A percentile compares a stretch with the other conserved stretches of the same genome.
Evolutionary conservation across 345 rosid species (phyloP).

Genomic region (Citrus cavaleriei): DNA sequence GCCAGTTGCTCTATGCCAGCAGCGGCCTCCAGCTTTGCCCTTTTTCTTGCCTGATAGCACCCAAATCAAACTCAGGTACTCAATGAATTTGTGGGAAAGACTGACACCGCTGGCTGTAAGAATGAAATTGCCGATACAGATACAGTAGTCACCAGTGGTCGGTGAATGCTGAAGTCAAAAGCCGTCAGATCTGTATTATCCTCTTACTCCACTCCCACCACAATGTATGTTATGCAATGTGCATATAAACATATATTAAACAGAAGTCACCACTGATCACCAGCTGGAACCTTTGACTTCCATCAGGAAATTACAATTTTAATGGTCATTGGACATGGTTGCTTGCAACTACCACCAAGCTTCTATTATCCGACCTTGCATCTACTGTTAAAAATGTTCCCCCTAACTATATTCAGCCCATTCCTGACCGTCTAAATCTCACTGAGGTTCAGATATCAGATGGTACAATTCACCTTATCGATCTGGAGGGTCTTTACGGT

Average conservation of each 20-base stretch:
- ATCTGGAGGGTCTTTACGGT: slow-evolving; percentile 46
- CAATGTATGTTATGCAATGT: neutral
- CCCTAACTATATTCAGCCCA: slow-evolving; percentile 38
- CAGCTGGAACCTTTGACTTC: no score
- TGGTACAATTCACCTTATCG: slow-evolving; percentile 57
- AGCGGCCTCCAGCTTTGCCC: slow-evolving; percentile 34
- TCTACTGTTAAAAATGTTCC: slow-evolving; percentile 36
- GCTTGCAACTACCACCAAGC: slow-evolving; percentile 14
- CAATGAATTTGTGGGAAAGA: no score
- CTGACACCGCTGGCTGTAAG: no score
- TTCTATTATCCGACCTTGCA: slow-evolving; percentile 48
- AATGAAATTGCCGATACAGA: no score
- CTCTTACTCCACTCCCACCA: no score
- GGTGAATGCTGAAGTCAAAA: no score
- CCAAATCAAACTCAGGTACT: slow-evolving; percentile 31
- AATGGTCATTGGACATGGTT: neutral
- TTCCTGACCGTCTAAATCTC: slow-evolving; percentile 67
- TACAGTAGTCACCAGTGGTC: no score
- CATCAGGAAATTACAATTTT: neutral
- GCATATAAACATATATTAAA: neutral
- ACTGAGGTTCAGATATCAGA: slow-evolving; percentile 28
- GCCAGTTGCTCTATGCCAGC: slow-evolving; percentile 22
- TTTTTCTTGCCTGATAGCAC: slow-evolving; percentile 32
- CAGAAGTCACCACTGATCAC: neutral
- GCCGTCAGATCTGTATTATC: no score